Conservation (phyloP, 2,329 filamentous ascomycete genomes). For the Alternaria sp. region DNA sequence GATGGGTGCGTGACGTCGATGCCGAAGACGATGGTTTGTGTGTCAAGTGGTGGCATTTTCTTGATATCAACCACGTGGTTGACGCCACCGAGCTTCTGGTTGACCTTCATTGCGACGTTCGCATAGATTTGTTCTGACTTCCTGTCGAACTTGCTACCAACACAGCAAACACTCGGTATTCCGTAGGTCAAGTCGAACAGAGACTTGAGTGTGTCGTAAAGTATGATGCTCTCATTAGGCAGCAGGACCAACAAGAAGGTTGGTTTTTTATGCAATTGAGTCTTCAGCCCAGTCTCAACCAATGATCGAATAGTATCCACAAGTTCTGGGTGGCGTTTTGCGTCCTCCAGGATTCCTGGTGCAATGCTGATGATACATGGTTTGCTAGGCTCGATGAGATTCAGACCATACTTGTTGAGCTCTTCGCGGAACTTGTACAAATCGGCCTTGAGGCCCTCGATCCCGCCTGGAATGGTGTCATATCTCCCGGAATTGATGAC, state of each 20-base stretch:
- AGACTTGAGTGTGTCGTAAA: slow-evolving; percentile 67
- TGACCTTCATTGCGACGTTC: slow-evolving; percentile 67
- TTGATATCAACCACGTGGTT: slow-evolving; percentile 66
- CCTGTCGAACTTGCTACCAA: slow-evolving; percentile 62
- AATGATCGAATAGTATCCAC: slow-evolving; percentile 62
- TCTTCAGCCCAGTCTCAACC: slow-evolving; percentile 60
- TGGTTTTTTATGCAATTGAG: slow-evolving; percentile 52
- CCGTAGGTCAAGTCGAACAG: slow-evolving; percentile 72
- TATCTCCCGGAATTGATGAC: slow-evolving; percentile 37
- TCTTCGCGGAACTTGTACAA: slow-evolving; percentile 22
- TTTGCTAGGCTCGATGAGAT: slow-evolving; percentile 22
- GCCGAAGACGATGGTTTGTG: slow-evolving; percentile 84
- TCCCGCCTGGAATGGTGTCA: slow-evolving; percentile 31
- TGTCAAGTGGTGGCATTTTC: slow-evolving; percentile 66
- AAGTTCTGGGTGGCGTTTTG: background rate
- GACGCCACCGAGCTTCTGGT: slow-evolving; percentile 61
- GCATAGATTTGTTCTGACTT: slow-evolving; percentile 47
- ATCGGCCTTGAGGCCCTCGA: slow-evolving; percentile 9
- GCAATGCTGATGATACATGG: slow-evolving; percentile 21
- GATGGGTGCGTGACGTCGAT: slow-evolving; percentile 92
- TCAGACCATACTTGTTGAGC: slow-evolving; percentile 36
- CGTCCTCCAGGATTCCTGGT: slow-evolving; percentile 11
- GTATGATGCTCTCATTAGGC: slow-evolving; percentile 37
- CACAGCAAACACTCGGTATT: slow-evolving; percentile 71
- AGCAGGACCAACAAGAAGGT: slow-evolving; percentile 44